Percentiles rank a stretch among this genome's conserved stretches.
Conservation (phyloP, 2,329 filamentous ascomycete species). For the Xylaria sp. region DNA sequence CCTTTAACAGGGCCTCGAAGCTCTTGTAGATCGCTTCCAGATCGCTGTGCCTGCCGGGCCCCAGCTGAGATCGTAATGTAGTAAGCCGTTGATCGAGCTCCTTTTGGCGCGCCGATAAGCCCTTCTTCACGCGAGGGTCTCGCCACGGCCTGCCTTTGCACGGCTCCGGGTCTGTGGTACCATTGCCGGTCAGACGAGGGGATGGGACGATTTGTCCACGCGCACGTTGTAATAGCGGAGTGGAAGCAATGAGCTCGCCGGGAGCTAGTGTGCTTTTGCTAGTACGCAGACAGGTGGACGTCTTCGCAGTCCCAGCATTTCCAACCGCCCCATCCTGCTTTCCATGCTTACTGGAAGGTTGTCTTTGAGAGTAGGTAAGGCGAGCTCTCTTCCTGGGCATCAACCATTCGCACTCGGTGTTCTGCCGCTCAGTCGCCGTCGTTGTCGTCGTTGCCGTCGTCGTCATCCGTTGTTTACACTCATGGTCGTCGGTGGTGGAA, state of each 20-base stretch:
- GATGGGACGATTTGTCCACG: slow-evolving; percentile 31
- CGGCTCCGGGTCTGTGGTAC: not conserved
- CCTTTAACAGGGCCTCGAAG: slow-evolving; percentile 48
- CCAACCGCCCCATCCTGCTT: not conserved
- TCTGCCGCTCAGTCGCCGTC: slow-evolving; percentile 8
- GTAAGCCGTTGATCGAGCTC: slow-evolving; percentile 40
- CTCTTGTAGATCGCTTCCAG: slow-evolving; percentile 50
- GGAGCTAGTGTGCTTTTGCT: slow-evolving; percentile 13
- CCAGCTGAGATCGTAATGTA: slow-evolving; percentile 36
- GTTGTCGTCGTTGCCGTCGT: no score
- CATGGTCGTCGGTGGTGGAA: not conserved
- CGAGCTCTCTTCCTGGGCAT: slow-evolving; percentile 35
- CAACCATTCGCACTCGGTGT: slow-evolving; percentile 26
- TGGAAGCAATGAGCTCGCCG: slow-evolving; percentile 33
- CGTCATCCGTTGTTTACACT: slow-evolving; percentile 8
- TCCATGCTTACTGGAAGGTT: slow-evolving; percentile 6
- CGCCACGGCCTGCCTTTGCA: not conserved
- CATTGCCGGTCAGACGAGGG: slow-evolving; percentile 9
- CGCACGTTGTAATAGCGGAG: slow-evolving; percentile 35
- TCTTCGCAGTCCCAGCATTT: slow-evolving; percentile 7
- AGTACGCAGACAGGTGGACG: slow-evolving; percentile 20
- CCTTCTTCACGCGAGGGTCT: slow-evolving; percentile 14
- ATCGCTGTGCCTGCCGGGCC: slow-evolving; percentile 39
- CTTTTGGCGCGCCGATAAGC: slow-evolving; percentile 14
- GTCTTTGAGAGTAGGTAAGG: slow-evolving; percentile 36